Evolutionary conservation across 129 eudicot genomes (phyloP).

Genomic region (Dittrichia graveolens): DNA sequence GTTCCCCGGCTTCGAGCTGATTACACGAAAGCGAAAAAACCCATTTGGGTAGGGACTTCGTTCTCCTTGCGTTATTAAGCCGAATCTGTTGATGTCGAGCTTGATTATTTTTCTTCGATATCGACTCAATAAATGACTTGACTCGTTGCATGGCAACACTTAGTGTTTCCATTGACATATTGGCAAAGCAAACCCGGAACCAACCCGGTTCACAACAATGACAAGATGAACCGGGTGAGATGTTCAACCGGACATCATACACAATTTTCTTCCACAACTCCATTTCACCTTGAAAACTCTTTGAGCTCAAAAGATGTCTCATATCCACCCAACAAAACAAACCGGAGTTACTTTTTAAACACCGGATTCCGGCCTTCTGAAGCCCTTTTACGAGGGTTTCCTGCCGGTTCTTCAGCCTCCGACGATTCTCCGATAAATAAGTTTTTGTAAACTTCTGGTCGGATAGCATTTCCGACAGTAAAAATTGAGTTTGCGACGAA

Average conservation of each 20-base stretch:
- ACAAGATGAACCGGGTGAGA: constrained; percentile 94
- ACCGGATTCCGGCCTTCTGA: constrained; percentile 54
- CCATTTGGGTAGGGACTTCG: constrained; percentile 77
- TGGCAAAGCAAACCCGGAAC: constrained; percentile 90
- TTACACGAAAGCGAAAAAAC: constrained; percentile 78
- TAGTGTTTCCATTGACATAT: constrained; percentile 72
- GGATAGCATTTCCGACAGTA: constrained; percentile 68
- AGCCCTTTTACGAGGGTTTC: constrained; percentile 64
- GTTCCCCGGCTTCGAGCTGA: constrained; percentile 56
- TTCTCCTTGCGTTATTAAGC: constrained; percentile 49
- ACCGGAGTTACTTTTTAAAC: constrained; percentile 72
- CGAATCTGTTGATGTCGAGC: constrained; percentile 31
- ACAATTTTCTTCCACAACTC: constrained; percentile 86
- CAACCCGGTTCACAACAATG: constrained; percentile 94
- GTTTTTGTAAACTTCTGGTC: constrained; percentile 58
- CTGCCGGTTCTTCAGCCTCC: constrained; percentile 57
- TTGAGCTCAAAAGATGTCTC: constrained; percentile 62
- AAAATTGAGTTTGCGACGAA: constrained; percentile 88
- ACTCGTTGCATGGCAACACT: constrained; percentile 60
- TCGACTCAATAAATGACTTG: constrained; percentile 39
- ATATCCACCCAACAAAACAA: constrained; percentile 95
- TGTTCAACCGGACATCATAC: constrained; percentile 72
- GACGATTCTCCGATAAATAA: constrained; percentile 61
- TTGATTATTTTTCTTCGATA: constrained; percentile 20
- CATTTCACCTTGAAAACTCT: constrained; percentile 66